Percentiles rank a stretch among this genome's conserved stretches.
Evolutionary conservation across 768 basidiomycete species (phyloP).

Genomic region (button mushroom (Agaricus bisporus)): DNA sequence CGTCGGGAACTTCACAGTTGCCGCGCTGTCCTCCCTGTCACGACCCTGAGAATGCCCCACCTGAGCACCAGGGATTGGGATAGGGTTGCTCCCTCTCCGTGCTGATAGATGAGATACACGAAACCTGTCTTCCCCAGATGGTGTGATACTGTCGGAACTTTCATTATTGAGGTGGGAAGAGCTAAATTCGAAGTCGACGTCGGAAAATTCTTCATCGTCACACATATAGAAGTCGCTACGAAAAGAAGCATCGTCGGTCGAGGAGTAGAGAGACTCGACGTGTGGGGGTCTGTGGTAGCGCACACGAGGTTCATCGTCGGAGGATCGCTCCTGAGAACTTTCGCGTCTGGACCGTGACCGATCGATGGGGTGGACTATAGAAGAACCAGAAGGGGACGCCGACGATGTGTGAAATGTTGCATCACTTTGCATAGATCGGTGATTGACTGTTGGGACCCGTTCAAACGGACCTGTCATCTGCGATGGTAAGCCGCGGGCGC

Average conservation of each 20-base stretch:
- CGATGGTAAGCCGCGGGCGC: slow-evolving; percentile 26
- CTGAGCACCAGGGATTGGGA: slow-evolving; percentile 44
- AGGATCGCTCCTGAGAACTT: background rate
- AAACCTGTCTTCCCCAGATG: slow-evolving; percentile 17
- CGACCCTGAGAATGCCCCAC: slow-evolving; percentile 23
- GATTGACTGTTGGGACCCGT: background rate
- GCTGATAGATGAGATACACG: slow-evolving; percentile 6
- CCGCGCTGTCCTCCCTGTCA: slow-evolving; percentile 51
- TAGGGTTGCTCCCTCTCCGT: slow-evolving; percentile 55
- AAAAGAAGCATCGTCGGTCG: slow-evolving; percentile 14
- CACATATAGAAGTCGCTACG: slow-evolving; percentile 37
- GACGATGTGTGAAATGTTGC: slow-evolving; percentile 42
- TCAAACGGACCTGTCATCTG: slow-evolving; percentile 14
- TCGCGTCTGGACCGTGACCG: background rate
- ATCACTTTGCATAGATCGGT: slow-evolving; percentile 23
- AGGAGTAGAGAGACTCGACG: slow-evolving; percentile 19
- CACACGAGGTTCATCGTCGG: slow-evolving; percentile 17
- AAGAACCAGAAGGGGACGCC: slow-evolving; percentile 39
- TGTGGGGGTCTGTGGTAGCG: slow-evolving; percentile 24
- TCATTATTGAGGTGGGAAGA: slow-evolving; percentile 30
- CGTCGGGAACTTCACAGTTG: slow-evolving; percentile 25
- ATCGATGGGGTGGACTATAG: slow-evolving; percentile 26
- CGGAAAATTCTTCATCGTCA: slow-evolving; percentile 35
- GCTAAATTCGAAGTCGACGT: slow-evolving; percentile 35
- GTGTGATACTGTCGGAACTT: slow-evolving; percentile 15